Evolutionary conservation across 2,329 filamentous ascomycete species (phyloP), one percentile per base, ranked within the genome.

Genomic region (Aspergillus sp.): DNA sequence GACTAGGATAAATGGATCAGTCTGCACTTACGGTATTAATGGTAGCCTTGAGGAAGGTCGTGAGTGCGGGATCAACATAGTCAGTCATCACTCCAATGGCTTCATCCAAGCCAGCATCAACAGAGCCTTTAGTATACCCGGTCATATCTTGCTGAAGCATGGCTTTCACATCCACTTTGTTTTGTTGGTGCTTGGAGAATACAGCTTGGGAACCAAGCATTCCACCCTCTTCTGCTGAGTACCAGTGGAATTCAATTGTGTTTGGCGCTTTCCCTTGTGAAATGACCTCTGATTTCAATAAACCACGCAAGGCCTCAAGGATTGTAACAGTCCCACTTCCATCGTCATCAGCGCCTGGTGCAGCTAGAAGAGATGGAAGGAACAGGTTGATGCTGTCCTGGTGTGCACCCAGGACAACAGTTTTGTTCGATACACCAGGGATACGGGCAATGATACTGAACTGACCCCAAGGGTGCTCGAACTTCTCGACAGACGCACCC

Each of bases 131-230:
- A 5, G 92, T 84, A 72, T 89, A 97, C 17, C 93, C 93, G 1
- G 91, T 96, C 93, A 98, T 98, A 75, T 98, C 93, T 77, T 98
- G 93, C 79, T 98, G 93, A 55, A 98, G 84, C 95, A 98, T 98
- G 35, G 93, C 93, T 78, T 93, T 96, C 74, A 98, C 83, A 64
- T 93, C 86, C 24, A 88, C 84, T 33, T 84, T 82, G 21, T 84
- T 76, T 72, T 87, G 86, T 75, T 90, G 87, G 70, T 98, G 98
- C 7, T 84, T 79, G 51, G 84, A 82, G 80, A 97, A 98, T 73
- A 98, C 90, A 55, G 90, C 93, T 74, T 96, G 92, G 68, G 89
- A 93, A 58, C 92, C 92, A 3, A 96, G 83, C 46, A 96, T 81
- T 35, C 93, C 92, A 51, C 89, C 91, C 75, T 96, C 92, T 73